These are phyloP conservation scores for Ascosphaera apis DNA, from an alignment of 2,329 filamentous ascomycete species.

Conservation along the genomic window DNA sequence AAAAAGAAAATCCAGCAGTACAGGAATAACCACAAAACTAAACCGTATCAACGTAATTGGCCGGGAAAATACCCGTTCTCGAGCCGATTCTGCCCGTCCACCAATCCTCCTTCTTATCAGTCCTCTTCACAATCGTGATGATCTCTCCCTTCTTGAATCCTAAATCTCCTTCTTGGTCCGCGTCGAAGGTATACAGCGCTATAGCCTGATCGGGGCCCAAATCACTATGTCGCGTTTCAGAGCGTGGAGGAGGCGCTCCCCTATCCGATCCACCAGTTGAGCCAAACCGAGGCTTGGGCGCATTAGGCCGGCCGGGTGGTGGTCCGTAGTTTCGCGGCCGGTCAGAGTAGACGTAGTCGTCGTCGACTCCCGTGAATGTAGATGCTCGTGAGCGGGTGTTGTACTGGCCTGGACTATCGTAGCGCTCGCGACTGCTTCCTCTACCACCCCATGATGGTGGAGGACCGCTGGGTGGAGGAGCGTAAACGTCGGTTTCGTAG, in stretches of 20 bases:
- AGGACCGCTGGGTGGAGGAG: too few relatives aligned
- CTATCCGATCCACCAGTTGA: too few relatives aligned
- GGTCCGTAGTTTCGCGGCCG: too few relatives aligned
- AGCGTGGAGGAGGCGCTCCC: constrained; percentile 21
- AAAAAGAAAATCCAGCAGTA: not conserved
- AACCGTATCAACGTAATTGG: constrained; percentile 13
- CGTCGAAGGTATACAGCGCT: constrained; percentile 82
- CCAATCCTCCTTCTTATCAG: constrained; percentile 87
- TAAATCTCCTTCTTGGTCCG: constrained; percentile 76
- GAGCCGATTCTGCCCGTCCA: constrained; percentile 84
- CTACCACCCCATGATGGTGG: constrained; percentile 10
- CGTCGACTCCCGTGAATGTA: constrained; percentile 14
- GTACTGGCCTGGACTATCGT: too few relatives aligned
- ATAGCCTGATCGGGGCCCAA: constrained; percentile 53
- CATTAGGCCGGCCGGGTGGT: constrained; percentile 57
- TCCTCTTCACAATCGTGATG: constrained; percentile 86
- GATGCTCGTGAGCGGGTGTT: constrained; percentile 2
- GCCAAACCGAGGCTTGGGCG: constrained; percentile 68
- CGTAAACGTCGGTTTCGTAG: too few relatives aligned
- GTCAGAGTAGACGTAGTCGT: constrained; percentile 32
- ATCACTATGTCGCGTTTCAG: constrained; percentile 8
- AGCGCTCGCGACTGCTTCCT: constrained; percentile 18
- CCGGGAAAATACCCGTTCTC: constrained; percentile 79
- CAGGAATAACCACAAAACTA: constrained; percentile 5
- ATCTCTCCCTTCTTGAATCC: constrained; percentile 95